Conservation (phyloP, 768 basidiomycete species). For the Grammothele lineata region DNA sequence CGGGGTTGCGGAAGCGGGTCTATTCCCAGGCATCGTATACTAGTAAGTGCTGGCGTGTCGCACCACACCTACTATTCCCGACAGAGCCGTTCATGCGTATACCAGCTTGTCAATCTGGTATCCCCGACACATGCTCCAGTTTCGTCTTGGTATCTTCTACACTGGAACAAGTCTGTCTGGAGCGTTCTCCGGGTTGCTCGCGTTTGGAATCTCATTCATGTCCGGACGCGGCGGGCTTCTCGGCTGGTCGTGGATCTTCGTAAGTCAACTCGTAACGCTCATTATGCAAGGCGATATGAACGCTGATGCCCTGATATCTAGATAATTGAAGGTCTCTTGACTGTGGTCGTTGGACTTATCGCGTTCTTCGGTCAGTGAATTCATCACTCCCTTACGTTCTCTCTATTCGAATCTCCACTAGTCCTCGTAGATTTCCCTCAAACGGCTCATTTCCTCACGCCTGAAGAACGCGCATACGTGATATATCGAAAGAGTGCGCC, state of each 20-base stretch:
- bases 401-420: no score
- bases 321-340: slow-evolving; percentile 53
- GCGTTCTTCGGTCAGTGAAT: slow-evolving; percentile 44
- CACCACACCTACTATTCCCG: no score
- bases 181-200: slow-evolving; percentile 29
- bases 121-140: slow-evolving; percentile 26
- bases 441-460: slow-evolving; percentile 55
- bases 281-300: no score
- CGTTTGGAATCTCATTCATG: slow-evolving; percentile 34
- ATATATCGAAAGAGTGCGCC: slow-evolving; percentile 51
- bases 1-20: slow-evolving; percentile 63
- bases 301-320: no score
- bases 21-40: slow-evolving; percentile 72
- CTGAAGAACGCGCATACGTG: slow-evolving; percentile 51
- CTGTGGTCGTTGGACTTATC: slow-evolving; percentile 51
- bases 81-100: no score
- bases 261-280: no score
- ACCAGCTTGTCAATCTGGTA: slow-evolving; percentile 26
- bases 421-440: slow-evolving; percentile 59
- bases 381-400: no score
- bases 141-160: slow-evolving; percentile 25
- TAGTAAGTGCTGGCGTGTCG: slow-evolving; percentile 51
- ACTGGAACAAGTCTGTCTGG: slow-evolving; percentile 24
- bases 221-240: slow-evolving; percentile 23
- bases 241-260: slow-evolving; percentile 32